Evolutionary conservation across 257 asterid genomes (phyloP), one percentile per base, ranked within the genome.

Genomic region (Scutellaria baicalensis): DNA sequence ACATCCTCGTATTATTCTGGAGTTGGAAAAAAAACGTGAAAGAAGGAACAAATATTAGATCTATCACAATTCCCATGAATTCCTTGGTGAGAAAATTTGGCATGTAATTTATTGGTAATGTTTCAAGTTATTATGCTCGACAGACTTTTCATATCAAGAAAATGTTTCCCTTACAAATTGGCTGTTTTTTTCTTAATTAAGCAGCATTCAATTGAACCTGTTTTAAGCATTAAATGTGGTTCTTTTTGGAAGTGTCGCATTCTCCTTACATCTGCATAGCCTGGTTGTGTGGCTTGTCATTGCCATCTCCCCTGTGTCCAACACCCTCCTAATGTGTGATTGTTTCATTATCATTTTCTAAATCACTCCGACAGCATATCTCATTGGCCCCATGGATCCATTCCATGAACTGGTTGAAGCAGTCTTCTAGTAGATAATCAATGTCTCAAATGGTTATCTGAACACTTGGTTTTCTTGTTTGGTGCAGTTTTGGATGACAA

Each of bases 401-500:
- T 59, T 51, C 48, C 64, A 42, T 42, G 64, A 64, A 55, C 61
- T 68, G 42, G 60, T 62, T 23, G 14, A 52, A 54, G 61, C 36
- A 52, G 47, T 38, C 33, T 36, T 48, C 56, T 23, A 59, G 1
- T 59, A 40, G 66, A 50, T 67, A 16, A 33, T 50, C n/a, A n/a
- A 55, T 56, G 23, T 77, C 60, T 6, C 23, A 64, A 5, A 51
- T 39, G 20, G 27, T 51, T 62, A 59, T 55, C 23, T 66, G 44
- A 72, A 72, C 77, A 33, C 14, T 58, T 76, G 64, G 52, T 70
- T 79, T 51, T 49, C 57, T 52, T 77, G 71, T 44, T 64, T 73
- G 70, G 42, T 72, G 67, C 96, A 93, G 99, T 78, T 75, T 45
- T 69, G 80, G 96, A 89, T 70, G 80, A 71, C 55, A 85, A 82